Conservation (phyloP, 2,329 filamentous ascomycete genomes). For the Trichoderma asperellum region DNA sequence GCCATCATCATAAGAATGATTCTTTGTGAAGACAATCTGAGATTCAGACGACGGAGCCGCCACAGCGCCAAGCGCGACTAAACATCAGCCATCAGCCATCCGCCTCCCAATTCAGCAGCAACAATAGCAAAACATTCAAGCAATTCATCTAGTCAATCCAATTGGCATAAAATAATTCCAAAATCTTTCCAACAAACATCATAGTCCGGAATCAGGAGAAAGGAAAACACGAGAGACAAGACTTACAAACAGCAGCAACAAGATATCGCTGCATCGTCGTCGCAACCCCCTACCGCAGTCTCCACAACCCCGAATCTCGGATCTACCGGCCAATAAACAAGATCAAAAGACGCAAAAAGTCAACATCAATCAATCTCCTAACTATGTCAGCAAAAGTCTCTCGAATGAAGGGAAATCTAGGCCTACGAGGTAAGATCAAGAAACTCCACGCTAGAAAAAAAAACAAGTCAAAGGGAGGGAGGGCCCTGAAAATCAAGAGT, state of each 20-base stretch:
- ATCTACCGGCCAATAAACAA: neutral
- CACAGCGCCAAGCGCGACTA: slow-evolving; percentile 12
- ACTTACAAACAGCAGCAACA: slow-evolving; percentile 5
- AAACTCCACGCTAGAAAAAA: neutral
- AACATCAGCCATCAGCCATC: neutral
- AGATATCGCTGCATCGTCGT: slow-evolving; percentile 14
- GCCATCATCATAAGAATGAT: slow-evolving; percentile 6
- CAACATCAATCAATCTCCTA: neutral
- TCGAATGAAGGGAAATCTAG: neutral
- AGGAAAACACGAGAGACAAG: neutral
- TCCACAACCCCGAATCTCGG: neutral
- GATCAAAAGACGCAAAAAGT: neutral
- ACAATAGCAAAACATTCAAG: neutral
- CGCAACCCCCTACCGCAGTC: neutral
- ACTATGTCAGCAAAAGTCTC: neutral
- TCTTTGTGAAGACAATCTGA: neutral
- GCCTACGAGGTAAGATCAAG: neutral
- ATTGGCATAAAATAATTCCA: neutral
- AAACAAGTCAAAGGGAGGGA: neutral
- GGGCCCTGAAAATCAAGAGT: neutral
- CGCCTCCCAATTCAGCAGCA: neutral
- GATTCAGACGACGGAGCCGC: neutral
- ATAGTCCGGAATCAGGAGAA: neutral
- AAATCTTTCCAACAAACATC: neutral
- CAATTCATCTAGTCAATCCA: neutral